phyloP scores from a whole-genome alignment of 192 early-diverging fungal species.

The Podila epigama region DNA sequence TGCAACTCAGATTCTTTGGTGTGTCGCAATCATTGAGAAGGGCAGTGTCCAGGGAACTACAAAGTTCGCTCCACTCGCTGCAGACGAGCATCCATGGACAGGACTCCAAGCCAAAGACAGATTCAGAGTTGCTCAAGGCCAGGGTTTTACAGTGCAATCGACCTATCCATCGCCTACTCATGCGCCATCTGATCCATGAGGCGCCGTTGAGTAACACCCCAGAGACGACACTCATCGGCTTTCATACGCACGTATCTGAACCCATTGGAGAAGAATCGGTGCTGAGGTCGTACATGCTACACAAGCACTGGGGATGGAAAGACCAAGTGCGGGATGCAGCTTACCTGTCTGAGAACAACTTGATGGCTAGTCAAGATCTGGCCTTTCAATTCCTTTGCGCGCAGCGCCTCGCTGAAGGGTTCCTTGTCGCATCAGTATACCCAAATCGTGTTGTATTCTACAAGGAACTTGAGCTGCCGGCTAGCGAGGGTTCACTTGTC shows the following conservation, averaged over 20 bases:
- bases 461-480: conserved; percentile 49
- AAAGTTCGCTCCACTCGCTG: conserved; percentile 8
- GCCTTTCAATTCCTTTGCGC: conserved; percentile 61
- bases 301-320: conserved; percentile 60
- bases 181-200: conserved; percentile 53
- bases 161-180: conserved; percentile 52
- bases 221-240: conserved; percentile 18
- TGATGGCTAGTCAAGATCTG: conserved; percentile 51
- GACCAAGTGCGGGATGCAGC: conserved; percentile 46
- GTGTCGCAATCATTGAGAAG: conserved; percentile 8
- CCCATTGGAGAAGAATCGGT: conserved; percentile 52
- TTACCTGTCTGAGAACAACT: conserved; percentile 33
- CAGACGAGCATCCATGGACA: conserved; percentile 7
- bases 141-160: conserved; percentile 28
- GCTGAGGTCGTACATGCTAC: conserved; percentile 57
- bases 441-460: conserved; percentile 53
- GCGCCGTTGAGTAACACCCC: conserved; percentile 14
- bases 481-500: conserved; percentile 8
- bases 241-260: conserved; percentile 31
- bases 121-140: conserved; percentile 10
- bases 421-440: conserved; percentile 45
- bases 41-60: conserved; percentile 4
- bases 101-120: conserved; percentile 4
- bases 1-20: conserved; percentile 36
- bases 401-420: conserved; percentile 54